phyloP scores from a whole-genome alignment of 306 rosid genomes.

The Citrullus mucosospermus region DNA sequence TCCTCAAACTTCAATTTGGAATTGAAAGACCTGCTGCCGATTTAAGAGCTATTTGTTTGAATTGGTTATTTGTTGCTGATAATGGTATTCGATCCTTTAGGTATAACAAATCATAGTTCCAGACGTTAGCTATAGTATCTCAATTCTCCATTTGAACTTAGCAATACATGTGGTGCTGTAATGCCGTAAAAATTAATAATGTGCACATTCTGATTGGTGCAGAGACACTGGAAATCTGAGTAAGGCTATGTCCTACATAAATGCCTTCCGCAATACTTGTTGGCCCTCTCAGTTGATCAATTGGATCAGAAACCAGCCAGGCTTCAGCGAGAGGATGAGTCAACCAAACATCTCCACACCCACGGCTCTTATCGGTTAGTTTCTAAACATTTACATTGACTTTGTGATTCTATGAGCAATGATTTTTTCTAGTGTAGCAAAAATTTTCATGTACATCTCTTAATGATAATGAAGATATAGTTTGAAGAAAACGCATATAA shows the following conservation, averaged over 20 bases:
- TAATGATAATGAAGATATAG: neutral
- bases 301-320: constrained; percentile 43
- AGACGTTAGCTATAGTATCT: neutral
- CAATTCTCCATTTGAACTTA: constrained; percentile 11
- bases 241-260: constrained; percentile 40
- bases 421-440: neutral
- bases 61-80: constrained; percentile 58
- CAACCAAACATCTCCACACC: constrained; percentile 48
- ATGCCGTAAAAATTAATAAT: neutral
- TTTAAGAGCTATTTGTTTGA: constrained; percentile 44
- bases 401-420: neutral
- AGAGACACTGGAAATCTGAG: constrained; percentile 48
- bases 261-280: constrained; percentile 50
- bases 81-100: constrained; percentile 46
- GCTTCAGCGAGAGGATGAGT: constrained; percentile 29
- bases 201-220: constrained; percentile 8
- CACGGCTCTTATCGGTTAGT: constrained; percentile 60
- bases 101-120: constrained; percentile 20
- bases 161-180: neutral
- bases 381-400: neutral
- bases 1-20: constrained; percentile 28
- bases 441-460: neutral
- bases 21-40: constrained; percentile 22
- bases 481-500: neutral
- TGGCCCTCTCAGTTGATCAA: constrained; percentile 48